Evolutionary conservation across 306 rosid species (phyloP).

Genomic region (Lathyrus oleraceus): DNA sequence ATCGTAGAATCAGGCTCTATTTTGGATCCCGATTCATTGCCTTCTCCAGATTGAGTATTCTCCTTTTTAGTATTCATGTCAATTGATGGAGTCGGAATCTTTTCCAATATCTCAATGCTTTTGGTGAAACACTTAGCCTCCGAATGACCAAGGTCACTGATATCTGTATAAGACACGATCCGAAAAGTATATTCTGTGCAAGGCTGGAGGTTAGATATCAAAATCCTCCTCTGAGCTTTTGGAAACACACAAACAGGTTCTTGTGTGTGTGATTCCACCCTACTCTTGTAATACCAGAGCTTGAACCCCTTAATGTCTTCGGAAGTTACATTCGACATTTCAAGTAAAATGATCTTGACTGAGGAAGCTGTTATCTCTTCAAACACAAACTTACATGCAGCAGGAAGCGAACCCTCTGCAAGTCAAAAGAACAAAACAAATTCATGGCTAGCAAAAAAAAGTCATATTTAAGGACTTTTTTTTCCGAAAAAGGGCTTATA

Average conservation of each 20-base stretch:
- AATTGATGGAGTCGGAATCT: slow-evolving; percentile 44
- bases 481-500: background rate
- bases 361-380: slow-evolving; percentile 82
- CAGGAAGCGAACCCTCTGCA: slow-evolving; percentile 96
- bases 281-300: slow-evolving; percentile 88
- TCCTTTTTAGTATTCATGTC: slow-evolving; percentile 50
- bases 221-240: slow-evolving; percentile 81
- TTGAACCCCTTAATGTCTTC: slow-evolving; percentile 78
- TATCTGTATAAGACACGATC: slow-evolving; percentile 71
- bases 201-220: slow-evolving; percentile 82
- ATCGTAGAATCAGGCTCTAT: slow-evolving; percentile 50
- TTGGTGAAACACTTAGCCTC: slow-evolving; percentile 96
- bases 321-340: slow-evolving; percentile 60
- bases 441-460: slow-evolving; percentile 19
- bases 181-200: slow-evolving; percentile 92
- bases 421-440: slow-evolving; percentile 13
- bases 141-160: slow-evolving; percentile 91
- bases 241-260: slow-evolving; percentile 90
- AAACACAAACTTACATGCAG: slow-evolving; percentile 97
- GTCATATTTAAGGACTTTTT: too few relatives aligned
- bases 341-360: slow-evolving; percentile 78
- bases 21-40: slow-evolving; percentile 55
- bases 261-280: slow-evolving; percentile 63
- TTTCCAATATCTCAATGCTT: slow-evolving; percentile 80
- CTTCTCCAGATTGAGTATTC: slow-evolving; percentile 46